A percentile compares a stretch with the other conserved stretches of the same genome.
Evolutionary conservation across 257 asterid species (phyloP).

Genomic region (Leonotis leonurus): DNA sequence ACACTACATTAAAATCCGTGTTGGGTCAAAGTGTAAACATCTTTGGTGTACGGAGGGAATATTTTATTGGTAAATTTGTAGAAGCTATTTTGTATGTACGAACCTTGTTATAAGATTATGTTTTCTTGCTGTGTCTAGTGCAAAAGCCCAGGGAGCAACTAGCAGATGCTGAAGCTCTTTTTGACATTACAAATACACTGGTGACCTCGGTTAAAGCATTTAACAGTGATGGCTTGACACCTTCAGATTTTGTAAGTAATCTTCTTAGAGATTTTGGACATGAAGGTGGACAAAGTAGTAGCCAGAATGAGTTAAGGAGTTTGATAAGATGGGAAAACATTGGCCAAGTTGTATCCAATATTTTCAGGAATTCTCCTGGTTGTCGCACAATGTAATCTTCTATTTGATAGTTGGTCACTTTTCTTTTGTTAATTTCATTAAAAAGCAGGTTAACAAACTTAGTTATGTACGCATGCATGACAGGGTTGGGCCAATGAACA

Average conservation of each 20-base stretch:
- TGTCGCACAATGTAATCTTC: slow-evolving; percentile 70
- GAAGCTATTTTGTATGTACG: background rate
- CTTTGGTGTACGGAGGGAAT: too few species aligned
- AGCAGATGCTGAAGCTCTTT: slow-evolving; percentile 91
- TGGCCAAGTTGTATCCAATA: slow-evolving; percentile 55
- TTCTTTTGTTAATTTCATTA: background rate
- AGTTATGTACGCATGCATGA: background rate
- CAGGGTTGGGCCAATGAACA: slow-evolving; percentile 96
- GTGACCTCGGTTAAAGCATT: slow-evolving; percentile 78
- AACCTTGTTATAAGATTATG: background rate
- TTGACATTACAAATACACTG: slow-evolving; percentile 79
- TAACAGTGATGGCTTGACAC: slow-evolving; percentile 61
- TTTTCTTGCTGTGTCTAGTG: slow-evolving; percentile 32
- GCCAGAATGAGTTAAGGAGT: slow-evolving; percentile 35
- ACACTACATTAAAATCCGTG: too few species aligned
- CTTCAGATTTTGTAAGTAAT: slow-evolving; percentile 65
- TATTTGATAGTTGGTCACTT: background rate
- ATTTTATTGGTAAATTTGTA: background rate
- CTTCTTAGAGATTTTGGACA: slow-evolving; percentile 61
- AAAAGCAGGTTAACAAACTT: background rate
- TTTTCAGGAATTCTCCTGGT: slow-evolving; percentile 62
- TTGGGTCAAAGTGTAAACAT: too few species aligned
- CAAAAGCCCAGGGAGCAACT: slow-evolving; percentile 87
- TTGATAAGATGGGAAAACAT: slow-evolving; percentile 60
- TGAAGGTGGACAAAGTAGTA: slow-evolving; percentile 45